These are phyloP conservation scores for Entomortierella lignicola DNA, from an alignment of 192 early-diverging fungal genomes.

Conservation along the genomic window DNA sequence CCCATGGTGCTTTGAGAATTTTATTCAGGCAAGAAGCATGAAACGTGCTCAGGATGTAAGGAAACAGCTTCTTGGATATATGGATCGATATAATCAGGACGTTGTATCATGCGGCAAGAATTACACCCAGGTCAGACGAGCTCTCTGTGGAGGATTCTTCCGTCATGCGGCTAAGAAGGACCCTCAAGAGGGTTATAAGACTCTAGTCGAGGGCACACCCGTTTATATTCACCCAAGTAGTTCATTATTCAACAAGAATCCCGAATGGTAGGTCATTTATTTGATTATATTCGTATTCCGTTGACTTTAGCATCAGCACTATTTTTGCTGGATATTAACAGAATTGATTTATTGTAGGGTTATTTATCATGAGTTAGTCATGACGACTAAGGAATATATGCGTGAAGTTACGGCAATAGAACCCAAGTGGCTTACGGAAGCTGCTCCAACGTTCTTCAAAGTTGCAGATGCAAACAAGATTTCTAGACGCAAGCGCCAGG, in stretches of 20 bases:
- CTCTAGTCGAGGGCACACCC: conserved; percentile 96
- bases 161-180: conserved; percentile 98
- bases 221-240: conserved; percentile 98
- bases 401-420: conserved; percentile 89
- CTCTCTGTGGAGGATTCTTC: conserved; percentile 95
- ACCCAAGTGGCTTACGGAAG: conserved; percentile 93
- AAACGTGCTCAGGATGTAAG: conserved; percentile 95
- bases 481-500: conserved; percentile 91
- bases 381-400: conserved; percentile 95
- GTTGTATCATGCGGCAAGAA: conserved; percentile 95
- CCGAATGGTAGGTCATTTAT: conserved; percentile 80
- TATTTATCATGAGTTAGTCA: conserved; percentile 92
- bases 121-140: conserved; percentile 91
- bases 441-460: conserved; percentile 98
- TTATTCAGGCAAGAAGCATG: conserved; percentile 93
- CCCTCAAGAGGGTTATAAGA: conserved; percentile 99
- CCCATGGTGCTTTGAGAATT: conserved; percentile 98
- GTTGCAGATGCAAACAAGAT: conserved; percentile 95
- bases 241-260: conserved; percentile 95
- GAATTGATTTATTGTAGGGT: conserved; percentile 68
- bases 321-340: too few species aligned
- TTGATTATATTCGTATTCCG: too few species aligned
- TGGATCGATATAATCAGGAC: conserved; percentile 91
- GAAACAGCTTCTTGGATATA: conserved; percentile 94
- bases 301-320: too few species aligned